phyloP scores from a whole-genome alignment of 1,284 basidiomycete species.

The Mycena sp. region DNA sequence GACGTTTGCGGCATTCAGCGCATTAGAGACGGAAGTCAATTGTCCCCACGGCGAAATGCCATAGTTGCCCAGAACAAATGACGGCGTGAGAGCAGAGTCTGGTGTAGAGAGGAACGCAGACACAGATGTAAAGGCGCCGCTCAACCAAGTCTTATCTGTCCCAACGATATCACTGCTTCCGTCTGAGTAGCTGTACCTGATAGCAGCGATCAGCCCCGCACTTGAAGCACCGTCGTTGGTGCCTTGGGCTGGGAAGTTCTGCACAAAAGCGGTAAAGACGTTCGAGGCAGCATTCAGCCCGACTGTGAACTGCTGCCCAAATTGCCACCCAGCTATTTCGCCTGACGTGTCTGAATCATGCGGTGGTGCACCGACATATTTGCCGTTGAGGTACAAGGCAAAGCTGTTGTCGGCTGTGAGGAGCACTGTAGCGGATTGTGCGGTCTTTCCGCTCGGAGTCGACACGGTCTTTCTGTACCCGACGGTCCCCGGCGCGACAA shows the following conservation, averaged over 20 bases:
- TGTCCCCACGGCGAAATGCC: constrained; percentile 1
- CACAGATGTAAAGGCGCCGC: background rate
- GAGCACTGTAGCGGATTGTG: constrained; percentile 22
- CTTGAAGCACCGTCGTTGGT: background rate
- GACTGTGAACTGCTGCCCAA: constrained; percentile 21
- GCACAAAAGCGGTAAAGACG: constrained; percentile 24
- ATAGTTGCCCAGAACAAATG: background rate
- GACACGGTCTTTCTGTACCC: constrained; percentile 28
- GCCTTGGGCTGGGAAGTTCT: constrained; percentile 3
- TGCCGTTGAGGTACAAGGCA: constrained; percentile 26
- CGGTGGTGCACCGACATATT: constrained; percentile 18
- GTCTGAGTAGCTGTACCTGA: constrained; percentile 24
- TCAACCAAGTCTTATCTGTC: constrained; percentile 25
- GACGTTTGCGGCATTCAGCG: background rate
- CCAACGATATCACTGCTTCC: constrained; percentile 18
- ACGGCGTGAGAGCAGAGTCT: background rate
- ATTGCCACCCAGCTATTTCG: too few species aligned
- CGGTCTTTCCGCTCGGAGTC: constrained; percentile 17
- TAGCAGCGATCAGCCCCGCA: constrained; percentile 27
- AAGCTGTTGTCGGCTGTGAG: constrained; percentile 32
- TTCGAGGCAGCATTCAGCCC: constrained; percentile 13
- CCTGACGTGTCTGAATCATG: background rate
- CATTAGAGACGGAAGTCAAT: background rate
- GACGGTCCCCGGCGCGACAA: background rate
- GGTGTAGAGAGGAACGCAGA: background rate